phyloP scores from a whole-genome alignment of 257 asterid genomes.

The Coffea canephora region DNA sequence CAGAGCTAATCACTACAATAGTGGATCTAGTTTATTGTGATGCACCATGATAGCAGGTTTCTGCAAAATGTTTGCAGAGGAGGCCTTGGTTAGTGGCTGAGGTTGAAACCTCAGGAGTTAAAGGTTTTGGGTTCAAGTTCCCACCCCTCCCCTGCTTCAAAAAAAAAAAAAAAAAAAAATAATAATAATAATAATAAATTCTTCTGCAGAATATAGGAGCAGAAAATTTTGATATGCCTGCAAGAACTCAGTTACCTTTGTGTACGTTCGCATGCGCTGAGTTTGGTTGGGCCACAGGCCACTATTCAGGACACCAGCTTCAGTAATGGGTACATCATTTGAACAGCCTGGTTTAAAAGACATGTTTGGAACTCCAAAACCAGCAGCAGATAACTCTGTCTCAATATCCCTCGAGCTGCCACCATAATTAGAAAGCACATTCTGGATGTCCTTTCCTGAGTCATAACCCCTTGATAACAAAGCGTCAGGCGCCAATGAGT shows the following conservation, averaged over 20 bases:
- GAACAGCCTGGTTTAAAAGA: slow-evolving; percentile 73
- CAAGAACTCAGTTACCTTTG: slow-evolving; percentile 55
- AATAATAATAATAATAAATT: too few species aligned
- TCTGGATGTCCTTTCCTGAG: slow-evolving; percentile 87
- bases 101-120: too few species aligned
- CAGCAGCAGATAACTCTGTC: slow-evolving; percentile 70
- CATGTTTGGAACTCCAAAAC: slow-evolving; percentile 67
- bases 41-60: not conserved
- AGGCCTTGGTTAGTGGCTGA: too few species aligned
- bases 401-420: slow-evolving; percentile 70
- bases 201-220: not conserved
- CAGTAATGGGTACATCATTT: slow-evolving; percentile 59
- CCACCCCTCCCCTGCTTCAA: too few species aligned
- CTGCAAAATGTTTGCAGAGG: not conserved
- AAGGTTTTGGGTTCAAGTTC: too few species aligned
- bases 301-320: slow-evolving; percentile 52
- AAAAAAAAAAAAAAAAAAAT: too few species aligned
- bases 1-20: not conserved
- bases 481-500: slow-evolving; percentile 85
- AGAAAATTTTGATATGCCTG: not conserved
- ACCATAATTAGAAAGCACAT: slow-evolving; percentile 65
- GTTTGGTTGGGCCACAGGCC: slow-evolving; percentile 83
- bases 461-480: slow-evolving; percentile 86
- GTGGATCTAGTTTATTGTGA: not conserved
- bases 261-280: slow-evolving; percentile 92